Evolutionary conservation across 2,329 filamentous ascomycete genomes (phyloP), one percentile per base, ranked within the genome.

Genomic region (Trichoderma sp.): DNA sequence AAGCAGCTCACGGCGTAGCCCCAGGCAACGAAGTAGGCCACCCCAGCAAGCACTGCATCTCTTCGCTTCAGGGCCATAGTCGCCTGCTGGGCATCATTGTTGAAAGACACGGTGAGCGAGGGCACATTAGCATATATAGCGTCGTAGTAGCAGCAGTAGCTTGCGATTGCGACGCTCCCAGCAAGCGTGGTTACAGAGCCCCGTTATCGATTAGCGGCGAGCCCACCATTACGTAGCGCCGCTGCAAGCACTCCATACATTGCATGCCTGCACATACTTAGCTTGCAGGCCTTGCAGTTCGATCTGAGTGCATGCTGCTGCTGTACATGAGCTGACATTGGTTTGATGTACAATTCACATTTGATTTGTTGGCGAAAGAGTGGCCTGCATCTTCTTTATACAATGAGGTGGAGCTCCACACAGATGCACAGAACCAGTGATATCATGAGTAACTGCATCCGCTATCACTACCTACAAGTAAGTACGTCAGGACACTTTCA

Each of bases 1-100:
- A 94, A 84, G 90, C 92, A 96, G 82, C 92, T 90, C 74, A 93
- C 90, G 70, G 91, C 87, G 79, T 94, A 91, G 72, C 92, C 92
- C 95, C 95, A 98, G 78, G 93, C 91, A 79, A 97, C 84, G 81
- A 97, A 93, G 79, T 85, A 87, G 79, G 86, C 89, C 78, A 91
- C 79, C 79, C 86, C 87, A 79, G 89, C 89, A 80, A 92, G 80
- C 79, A 88, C 85, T 80, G 90, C 85, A 87, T 94, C 87, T 85
- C 88, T 89, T 83, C 88, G 88, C 84, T 88, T 88, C 83, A 93
- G 85, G 85, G 88, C 89, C 91, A 92, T 89, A 81, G 73, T 74
- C 68, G 72, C 73, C 67, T 69, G 63, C 72, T 68, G 72, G 74
- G 71, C 74, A 73, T 75, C 79, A 81, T 81, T 73, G 73, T 79